Percentiles rank a stretch among this genome's conserved stretches.
phyloP scores from a whole-genome alignment of 768 basidiomycete genomes.

The Plicaturopsis crispa region DNA sequence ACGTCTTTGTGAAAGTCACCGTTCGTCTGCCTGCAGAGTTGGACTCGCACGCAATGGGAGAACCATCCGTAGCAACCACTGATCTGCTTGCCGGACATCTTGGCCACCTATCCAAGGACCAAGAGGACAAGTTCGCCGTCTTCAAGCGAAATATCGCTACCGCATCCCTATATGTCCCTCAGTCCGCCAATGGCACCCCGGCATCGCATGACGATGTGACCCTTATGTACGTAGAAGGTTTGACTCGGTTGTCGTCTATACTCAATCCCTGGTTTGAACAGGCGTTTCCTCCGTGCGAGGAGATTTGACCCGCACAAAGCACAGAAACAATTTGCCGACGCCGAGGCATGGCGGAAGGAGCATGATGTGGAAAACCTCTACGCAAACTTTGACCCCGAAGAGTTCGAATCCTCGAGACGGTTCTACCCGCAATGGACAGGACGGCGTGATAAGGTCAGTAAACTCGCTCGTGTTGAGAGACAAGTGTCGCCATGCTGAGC shows the following conservation, averaged over 20 bases:
- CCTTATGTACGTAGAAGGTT: constrained; percentile 39
- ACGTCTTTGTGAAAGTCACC: too few species aligned
- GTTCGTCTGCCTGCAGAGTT: constrained; percentile 1
- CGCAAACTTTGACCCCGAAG: constrained; percentile 45
- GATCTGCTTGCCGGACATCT: constrained; percentile 39
- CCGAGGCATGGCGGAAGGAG: constrained; percentile 62
- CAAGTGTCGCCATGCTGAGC: not conserved
- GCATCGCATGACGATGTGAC: constrained; percentile 65
- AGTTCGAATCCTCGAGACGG: constrained; percentile 49
- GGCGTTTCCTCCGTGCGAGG: constrained; percentile 80
- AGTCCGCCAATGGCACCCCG: constrained; percentile 22
- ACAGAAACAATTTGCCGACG: constrained; percentile 59
- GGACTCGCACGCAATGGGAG: not conserved
- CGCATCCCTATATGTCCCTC: constrained; percentile 44
- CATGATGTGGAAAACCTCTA: constrained; percentile 60
- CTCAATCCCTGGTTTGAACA: constrained; percentile 19
- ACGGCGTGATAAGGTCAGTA: constrained; percentile 63
- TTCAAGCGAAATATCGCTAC: constrained; percentile 48
- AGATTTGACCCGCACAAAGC: constrained; percentile 57
- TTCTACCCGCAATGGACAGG: constrained; percentile 84
- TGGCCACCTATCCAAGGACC: constrained; percentile 42
- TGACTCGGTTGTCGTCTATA: not conserved
- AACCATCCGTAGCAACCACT: constrained; percentile 9
- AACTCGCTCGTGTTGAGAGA: too few species aligned
- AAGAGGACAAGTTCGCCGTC: constrained; percentile 36